These are phyloP conservation scores for Blastobotrys chiropterorum DNA, from an alignment of 805 yeast genomes.

Conservation along the genomic window DNA sequence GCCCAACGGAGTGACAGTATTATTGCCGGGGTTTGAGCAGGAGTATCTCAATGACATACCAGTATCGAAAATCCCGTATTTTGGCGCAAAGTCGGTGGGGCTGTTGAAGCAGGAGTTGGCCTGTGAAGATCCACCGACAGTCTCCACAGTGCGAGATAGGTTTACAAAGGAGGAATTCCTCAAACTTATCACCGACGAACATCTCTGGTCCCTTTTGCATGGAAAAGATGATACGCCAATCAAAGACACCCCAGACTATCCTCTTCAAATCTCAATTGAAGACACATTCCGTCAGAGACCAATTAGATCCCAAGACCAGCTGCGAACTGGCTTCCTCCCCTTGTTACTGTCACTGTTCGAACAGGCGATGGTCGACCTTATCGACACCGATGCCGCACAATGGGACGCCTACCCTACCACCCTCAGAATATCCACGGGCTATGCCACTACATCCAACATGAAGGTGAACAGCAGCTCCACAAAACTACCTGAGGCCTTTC, in stretches of 20 bases:
- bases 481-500: neutral
- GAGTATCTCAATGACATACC: constrained; percentile 18
- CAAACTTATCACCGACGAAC: neutral
- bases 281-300: constrained; percentile 20
- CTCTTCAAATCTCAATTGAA: constrained; percentile 27
- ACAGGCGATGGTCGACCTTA: constrained; percentile 21
- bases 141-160: neutral
- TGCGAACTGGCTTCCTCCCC: constrained; percentile 10
- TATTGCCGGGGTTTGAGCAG: constrained; percentile 22
- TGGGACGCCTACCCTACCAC: constrained; percentile 23
- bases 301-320: constrained; percentile 4
- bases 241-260: constrained; percentile 13
- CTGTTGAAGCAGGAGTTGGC: constrained; percentile 4
- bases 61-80: constrained; percentile 23
- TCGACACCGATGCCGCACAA: constrained; percentile 13
- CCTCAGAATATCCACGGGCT: constrained; percentile 11
- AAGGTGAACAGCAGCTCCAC: neutral
- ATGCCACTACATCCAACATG: neutral
- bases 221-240: constrained; percentile 16
- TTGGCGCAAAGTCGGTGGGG: constrained; percentile 21
- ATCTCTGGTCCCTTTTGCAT: constrained; percentile 16
- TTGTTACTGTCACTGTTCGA: constrained; percentile 18
- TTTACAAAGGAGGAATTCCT: neutral
- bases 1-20: constrained; percentile 26
- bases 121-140: neutral